These are phyloP conservation scores for Massarina eburnea DNA, from an alignment of 2,329 filamentous ascomycete species.

Conservation along the genomic window DNA sequence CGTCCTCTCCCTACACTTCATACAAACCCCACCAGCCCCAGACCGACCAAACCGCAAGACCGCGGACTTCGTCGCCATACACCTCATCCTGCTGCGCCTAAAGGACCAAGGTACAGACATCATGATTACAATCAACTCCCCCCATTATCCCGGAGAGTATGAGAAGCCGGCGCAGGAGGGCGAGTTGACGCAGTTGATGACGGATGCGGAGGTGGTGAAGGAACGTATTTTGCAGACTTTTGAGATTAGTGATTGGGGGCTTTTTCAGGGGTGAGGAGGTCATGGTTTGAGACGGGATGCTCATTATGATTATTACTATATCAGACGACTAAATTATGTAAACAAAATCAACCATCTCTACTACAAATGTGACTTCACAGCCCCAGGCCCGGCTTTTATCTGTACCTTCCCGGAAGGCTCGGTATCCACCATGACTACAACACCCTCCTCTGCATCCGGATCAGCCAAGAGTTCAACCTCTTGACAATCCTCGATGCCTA, in stretches of 20 bases:
- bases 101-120: constrained; percentile 77
- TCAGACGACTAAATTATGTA: too few relatives aligned
- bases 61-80: constrained; percentile 68
- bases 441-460: constrained; percentile 30
- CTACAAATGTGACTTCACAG: constrained; percentile 35
- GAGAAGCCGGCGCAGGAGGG: constrained; percentile 68
- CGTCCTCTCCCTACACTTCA: constrained; percentile 69
- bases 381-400: constrained; percentile 38
- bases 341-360: too few relatives aligned
- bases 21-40: constrained; percentile 48
- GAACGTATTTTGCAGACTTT: constrained; percentile 73
- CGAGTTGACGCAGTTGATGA: constrained; percentile 63
- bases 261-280: constrained; percentile 57
- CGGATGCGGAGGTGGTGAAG: constrained; percentile 62
- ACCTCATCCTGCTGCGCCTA: constrained; percentile 76
- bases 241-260: constrained; percentile 75
- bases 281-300: too few relatives aligned
- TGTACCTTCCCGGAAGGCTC: constrained; percentile 35
- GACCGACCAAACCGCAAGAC: constrained; percentile 31
- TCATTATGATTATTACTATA: too few relatives aligned
- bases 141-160: constrained; percentile 75
- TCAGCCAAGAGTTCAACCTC: constrained; percentile 58
- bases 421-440: constrained; percentile 38
- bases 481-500: constrained; percentile 83
- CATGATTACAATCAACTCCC: constrained; percentile 84